Base-by-base conservation (phyloP, 2,329 filamentous ascomycete species). In the Cercospora sp. region DNA sequence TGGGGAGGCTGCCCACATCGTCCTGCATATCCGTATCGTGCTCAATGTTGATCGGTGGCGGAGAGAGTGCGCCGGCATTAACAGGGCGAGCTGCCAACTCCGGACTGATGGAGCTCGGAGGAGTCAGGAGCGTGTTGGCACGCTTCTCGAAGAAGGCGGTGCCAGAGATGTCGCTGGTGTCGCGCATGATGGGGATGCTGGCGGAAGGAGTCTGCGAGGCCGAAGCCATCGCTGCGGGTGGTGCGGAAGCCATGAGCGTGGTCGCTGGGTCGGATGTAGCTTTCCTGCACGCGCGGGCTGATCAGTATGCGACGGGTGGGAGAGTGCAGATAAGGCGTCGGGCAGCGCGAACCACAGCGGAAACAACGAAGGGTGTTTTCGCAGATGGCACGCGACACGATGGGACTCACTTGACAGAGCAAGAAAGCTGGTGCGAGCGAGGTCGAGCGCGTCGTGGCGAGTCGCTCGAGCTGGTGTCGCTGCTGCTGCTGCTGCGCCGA, bases 71-170 rank as follows among this genome's bases (percentile, higher is more conserved):
- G 51, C 61, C 66, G 71, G 88, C 86, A 80, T 90, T 91, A 78
- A 91, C 88, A 76, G 90, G 91, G 76, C 94, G 92, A 69, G 94
- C 92, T 75, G 91, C 89, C 73, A 97, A 86, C 74, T 88, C 90
- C 60, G 94, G 94, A 70, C 94, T 97, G 79, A 97, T 93, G 81
- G 94, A 97, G 84, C 94, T 96, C 51, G 94, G 94, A 78, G 94
- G 94, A 79, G 94, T 97, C 71, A 91, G 93, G 77, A 97, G 88
- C 80, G 88, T 84, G 71, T 72, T 75, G 62, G 73, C 73, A 51
- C 69, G 69, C 74, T 77, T 73, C 66, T 75, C 75, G 69, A 71
- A 72, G 61, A 71, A 69, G 65, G 73, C 72, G 71, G 75, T 73
- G 74, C 70, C 73, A 43, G 69, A 69, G 64, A 73, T 66, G 66